These are phyloP conservation scores for Nannochloris sp. DNA, from an alignment of 139 green algal species.

Conservation along the genomic window DNA sequence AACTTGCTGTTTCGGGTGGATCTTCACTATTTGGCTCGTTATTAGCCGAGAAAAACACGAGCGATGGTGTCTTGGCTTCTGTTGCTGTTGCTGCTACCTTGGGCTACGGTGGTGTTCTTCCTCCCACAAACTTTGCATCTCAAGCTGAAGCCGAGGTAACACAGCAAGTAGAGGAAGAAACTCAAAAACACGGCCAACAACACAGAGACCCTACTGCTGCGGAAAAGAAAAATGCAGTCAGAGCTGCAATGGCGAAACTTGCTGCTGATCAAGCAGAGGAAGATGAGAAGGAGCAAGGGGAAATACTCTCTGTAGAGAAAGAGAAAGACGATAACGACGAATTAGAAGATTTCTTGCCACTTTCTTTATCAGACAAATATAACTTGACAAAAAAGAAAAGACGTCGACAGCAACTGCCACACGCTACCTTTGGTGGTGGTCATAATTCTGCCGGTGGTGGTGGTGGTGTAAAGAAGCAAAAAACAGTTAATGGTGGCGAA, in stretches of 20 bases:
- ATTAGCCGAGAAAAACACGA: neutral
- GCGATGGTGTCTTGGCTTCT: neutral
- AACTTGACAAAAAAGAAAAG: slow-evolving; percentile 6
- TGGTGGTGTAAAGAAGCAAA: neutral
- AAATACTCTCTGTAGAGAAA: neutral
- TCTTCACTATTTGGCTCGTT: neutral
- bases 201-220: too few species aligned
- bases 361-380: slow-evolving; percentile 35
- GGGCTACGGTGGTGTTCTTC: neutral
- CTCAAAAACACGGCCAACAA: too few species aligned
- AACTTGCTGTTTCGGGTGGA: too few species aligned
- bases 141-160: neutral
- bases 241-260: neutral
- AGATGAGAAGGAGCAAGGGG: neutral
- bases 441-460: too few species aligned
- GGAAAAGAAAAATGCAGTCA: neutral
- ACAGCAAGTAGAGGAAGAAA: neutral
- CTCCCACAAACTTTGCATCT: neutral
- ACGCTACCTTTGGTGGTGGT: too few species aligned
- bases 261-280: neutral
- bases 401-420: slow-evolving; percentile 1
- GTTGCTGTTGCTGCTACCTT: neutral
- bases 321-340: neutral
- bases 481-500: neutral
- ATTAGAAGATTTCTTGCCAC: slow-evolving; percentile 36